Evolutionary conservation across 129 eudicot species (phyloP).

Genomic region (Daucus carota): DH1_v3.0 NC_030385.2:19721001-19721500

Average conservation of each 20-base stretch:
- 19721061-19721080: not conserved
- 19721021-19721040: not conserved
- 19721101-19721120: not conserved
- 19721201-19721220: conserved; percentile 64
- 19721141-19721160: not conserved
- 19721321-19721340: not conserved
- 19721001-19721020: not conserved
- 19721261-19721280: not conserved
- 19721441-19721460: not conserved
- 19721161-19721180: conserved; percentile 47
- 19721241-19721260: conserved; percentile 78
- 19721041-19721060: not conserved
- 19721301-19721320: not conserved
- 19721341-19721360: not conserved
- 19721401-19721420: not conserved
- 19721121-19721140: not conserved
- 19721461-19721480: not conserved
- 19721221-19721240: conserved; percentile 80
- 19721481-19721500: not conserved
- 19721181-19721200: conserved; percentile 72
- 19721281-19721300: not conserved
- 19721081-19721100: too few relatives aligned
- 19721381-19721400: not conserved
- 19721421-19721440: not conserved
- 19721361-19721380: not conserved